These are phyloP conservation scores for Tolypocladium cylindrosporum DNA, from an alignment of 2,329 filamentous ascomycete genomes.

Conservation along the genomic window DNA sequence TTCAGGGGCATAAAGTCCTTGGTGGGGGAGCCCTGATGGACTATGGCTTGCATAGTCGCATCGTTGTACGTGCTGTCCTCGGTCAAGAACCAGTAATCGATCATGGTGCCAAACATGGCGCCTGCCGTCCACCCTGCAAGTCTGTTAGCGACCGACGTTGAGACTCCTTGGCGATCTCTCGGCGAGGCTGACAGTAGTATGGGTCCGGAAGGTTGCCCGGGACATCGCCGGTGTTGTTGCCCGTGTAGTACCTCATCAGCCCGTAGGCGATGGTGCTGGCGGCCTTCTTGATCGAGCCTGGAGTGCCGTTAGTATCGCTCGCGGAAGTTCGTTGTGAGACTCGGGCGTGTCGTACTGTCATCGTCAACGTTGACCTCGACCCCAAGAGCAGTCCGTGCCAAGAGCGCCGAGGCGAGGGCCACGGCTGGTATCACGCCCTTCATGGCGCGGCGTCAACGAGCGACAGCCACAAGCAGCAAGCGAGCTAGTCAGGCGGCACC, in stretches of 20 bases:
- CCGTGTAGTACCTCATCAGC: conserved; percentile 40
- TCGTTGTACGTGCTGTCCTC: conserved; percentile 56
- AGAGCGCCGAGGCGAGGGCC: conserved; percentile 6
- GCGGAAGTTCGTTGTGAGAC: background rate
- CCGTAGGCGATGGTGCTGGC: conserved; percentile 37
- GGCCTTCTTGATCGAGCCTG: conserved; percentile 40
- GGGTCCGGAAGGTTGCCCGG: conserved; percentile 48
- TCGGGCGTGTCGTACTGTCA: conserved; percentile 15
- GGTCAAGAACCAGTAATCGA: conserved; percentile 65
- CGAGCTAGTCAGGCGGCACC: background rate
- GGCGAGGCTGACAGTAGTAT: conserved; percentile 50
- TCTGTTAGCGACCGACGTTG: conserved; percentile 6
- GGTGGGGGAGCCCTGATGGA: conserved; percentile 51
- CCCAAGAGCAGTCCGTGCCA: conserved; percentile 8
- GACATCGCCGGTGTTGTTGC: conserved; percentile 48
- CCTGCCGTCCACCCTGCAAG: conserved; percentile 57
- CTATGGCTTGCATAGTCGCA: conserved; percentile 45
- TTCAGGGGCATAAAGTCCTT: conserved; percentile 58
- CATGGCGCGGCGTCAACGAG: background rate
- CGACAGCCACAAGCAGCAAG: background rate
- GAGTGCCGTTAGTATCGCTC: background rate
- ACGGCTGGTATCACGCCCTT: background rate
- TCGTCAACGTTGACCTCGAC: conserved; percentile 21
- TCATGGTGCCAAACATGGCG: conserved; percentile 58
- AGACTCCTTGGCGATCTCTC: conserved; percentile 4